Percentiles rank a stretch among this genome's conserved stretches.
These are phyloP conservation scores for Streptanthus diversifolius DNA, from an alignment of 345 rosid genomes.

Conservation along the genomic window DNA sequence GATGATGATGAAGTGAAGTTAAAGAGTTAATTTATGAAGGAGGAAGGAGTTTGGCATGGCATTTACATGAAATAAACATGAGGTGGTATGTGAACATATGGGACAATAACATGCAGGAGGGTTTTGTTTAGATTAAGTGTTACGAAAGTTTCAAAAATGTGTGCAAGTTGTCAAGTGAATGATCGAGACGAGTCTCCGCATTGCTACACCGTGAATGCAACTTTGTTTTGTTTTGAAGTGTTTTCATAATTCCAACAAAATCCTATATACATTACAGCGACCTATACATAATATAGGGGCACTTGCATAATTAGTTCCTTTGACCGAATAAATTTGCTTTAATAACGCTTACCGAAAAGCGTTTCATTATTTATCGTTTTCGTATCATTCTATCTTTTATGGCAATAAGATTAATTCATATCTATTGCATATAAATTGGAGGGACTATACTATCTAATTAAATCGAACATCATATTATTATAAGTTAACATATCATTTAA, in stretches of 20 bases:
- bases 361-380: too few relatives aligned
- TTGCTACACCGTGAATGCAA: neutral
- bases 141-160: neutral
- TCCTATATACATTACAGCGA: neutral
- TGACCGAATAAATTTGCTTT: too few relatives aligned
- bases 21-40: slow-evolving; percentile 1
- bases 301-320: too few relatives aligned
- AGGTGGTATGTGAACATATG: neutral
- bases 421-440: too few relatives aligned
- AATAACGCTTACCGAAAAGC: too few relatives aligned
- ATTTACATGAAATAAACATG: slow-evolving; percentile 6
- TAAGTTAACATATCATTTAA: too few relatives aligned
- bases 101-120: neutral
- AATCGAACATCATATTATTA: too few relatives aligned
- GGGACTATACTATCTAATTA: too few relatives aligned
- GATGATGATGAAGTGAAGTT: slow-evolving; percentile 7
- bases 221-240: neutral
- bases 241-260: neutral
- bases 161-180: neutral
- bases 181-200: slow-evolving; percentile 7
- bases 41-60: slow-evolving; percentile 4
- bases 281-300: too few relatives aligned
- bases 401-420: too few relatives aligned
- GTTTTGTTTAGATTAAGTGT: slow-evolving; percentile 21
- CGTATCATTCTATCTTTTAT: too few relatives aligned